Evolutionary conservation across 306 rosid genomes (phyloP), one percentile per base, ranked within the genome.

Genomic region (Pueraria montana): DNA sequence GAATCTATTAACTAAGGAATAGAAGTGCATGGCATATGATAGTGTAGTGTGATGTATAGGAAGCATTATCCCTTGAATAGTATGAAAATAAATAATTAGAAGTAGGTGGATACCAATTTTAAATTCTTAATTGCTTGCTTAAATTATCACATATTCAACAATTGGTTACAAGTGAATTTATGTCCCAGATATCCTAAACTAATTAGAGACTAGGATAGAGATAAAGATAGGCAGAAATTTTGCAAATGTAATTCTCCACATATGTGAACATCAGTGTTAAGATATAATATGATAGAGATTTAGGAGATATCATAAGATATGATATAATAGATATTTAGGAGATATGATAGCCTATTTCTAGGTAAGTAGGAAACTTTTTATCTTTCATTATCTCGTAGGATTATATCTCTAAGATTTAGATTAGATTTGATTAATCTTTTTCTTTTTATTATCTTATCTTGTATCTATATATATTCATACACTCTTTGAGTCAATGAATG

Each of bases 221-320:
- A 50, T 77, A 45, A 43, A 64, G 21, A 78, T 24, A 30, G 6
- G 43, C 30, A 36, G 81, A 72, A 34, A 77, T 48, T 26, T 11
- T 82, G 49, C 48, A 59, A 53, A 48, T 30, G 46, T 5, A 59
- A 79, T 38, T 74, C 32, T 48, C 76, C 40, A 53, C 63, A 73
- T 64, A 73, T 56, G 64, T 63, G 36, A 72, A 64, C 9, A 65
- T 78, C 50, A 48, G 46, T n/a, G n/a, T n/a, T n/a, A n/a, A n/a
- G n/a, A n/a, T n/a, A n/a, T n/a, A n/a, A n/a, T n/a, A n/a, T n/a
- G n/a, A n/a, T n/a, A n/a, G n/a, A n/a, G n/a, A n/a, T n/a, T n/a
- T n/a, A n/a, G n/a, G n/a, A n/a, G n/a, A n/a, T n/a, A n/a, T n/a
- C n/a, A n/a, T n/a, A n/a, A n/a, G n/a, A n/a, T n/a, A n/a, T n/a